Evolutionary conservation across 495 filamentous ascomycete genomes (phyloP).

Genomic region (Geoglossum glabrum): DNA sequence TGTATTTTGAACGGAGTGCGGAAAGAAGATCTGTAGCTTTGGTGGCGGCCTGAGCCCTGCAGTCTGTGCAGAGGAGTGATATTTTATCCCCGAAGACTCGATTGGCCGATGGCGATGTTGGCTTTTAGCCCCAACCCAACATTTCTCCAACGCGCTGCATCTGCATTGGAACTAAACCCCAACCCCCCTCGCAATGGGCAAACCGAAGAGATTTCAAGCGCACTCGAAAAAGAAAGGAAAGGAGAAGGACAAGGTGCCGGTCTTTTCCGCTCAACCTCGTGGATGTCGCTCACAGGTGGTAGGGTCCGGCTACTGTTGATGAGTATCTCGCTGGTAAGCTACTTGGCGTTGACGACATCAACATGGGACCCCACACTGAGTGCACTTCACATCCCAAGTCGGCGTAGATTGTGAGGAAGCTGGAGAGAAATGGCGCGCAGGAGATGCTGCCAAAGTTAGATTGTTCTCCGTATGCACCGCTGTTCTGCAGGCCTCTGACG

Average conservation of each 20-base stretch:
- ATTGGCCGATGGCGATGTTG: background rate
- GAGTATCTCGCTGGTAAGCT: conserved; percentile 36
- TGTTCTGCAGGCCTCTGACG: background rate
- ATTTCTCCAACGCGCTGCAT: background rate
- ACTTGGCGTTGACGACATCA: background rate
- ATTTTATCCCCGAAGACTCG: too few species aligned
- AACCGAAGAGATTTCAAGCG: conserved; percentile 31
- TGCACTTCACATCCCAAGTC: conserved; percentile 11
- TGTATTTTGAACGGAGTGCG: too few species aligned
- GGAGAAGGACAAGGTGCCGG: conserved; percentile 17
- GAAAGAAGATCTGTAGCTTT: too few species aligned
- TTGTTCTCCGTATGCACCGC: background rate
- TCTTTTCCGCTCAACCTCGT: background rate
- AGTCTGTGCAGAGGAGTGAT: too few species aligned
- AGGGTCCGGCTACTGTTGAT: conserved; percentile 38
- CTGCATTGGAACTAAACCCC: background rate
- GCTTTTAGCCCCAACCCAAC: background rate
- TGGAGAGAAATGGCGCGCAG: conserved; percentile 54
- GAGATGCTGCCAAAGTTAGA: conserved; percentile 33
- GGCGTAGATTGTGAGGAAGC: conserved; percentile 48
- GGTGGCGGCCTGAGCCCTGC: too few species aligned
- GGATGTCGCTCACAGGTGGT: conserved; percentile 2
- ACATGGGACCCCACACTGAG: background rate
- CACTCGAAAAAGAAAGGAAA: conserved; percentile 26
- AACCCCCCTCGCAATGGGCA: conserved; percentile 26